phyloP scores from a whole-genome alignment of 768 basidiomycete species.

The Mycena belliarum region DNA sequence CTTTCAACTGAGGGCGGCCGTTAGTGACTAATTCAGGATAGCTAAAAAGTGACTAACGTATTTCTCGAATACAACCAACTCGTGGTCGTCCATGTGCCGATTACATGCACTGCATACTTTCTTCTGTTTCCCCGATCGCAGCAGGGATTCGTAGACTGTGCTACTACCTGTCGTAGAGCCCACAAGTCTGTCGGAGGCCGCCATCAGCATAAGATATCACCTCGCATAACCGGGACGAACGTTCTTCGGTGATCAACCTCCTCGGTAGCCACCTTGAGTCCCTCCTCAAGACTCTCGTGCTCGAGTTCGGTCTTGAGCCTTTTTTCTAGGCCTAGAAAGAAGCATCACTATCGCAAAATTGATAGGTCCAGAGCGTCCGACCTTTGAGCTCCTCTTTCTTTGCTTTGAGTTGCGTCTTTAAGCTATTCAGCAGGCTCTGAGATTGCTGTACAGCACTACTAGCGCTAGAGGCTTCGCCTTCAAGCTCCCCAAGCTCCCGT shows the following conservation, averaged over 20 bases:
- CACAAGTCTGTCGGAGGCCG: conserved; percentile 26
- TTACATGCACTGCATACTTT: conserved; percentile 79
- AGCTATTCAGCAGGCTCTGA: conserved; percentile 60
- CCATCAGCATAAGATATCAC: background rate
- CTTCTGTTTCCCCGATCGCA: conserved; percentile 59
- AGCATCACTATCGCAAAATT: background rate
- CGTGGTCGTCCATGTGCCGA: conserved; percentile 57
- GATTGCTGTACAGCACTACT: conserved; percentile 62
- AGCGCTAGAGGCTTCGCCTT: conserved; percentile 43
- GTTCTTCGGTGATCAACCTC: conserved; percentile 47
- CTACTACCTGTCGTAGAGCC: conserved; percentile 33
- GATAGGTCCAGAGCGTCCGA: conserved; percentile 29
- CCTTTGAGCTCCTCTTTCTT: conserved; percentile 68
- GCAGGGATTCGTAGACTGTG: conserved; percentile 52
- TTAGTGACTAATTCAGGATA: background rate
- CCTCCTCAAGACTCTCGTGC: conserved; percentile 46
- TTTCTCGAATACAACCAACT: conserved; percentile 63
- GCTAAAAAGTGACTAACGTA: conserved; percentile 53
- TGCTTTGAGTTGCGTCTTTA: conserved; percentile 58
- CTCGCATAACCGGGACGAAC: conserved; percentile 33
- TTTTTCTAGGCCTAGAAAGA: conserved; percentile 48
- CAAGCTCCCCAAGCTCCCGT: conserved; percentile 51
- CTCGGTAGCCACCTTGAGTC: conserved; percentile 44
- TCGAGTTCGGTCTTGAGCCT: conserved; percentile 41
- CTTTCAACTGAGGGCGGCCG: conserved; percentile 51